Base-by-base conservation (phyloP, 495 filamentous ascomycete genomes). In the Aspergillus haitiensis region DNA sequence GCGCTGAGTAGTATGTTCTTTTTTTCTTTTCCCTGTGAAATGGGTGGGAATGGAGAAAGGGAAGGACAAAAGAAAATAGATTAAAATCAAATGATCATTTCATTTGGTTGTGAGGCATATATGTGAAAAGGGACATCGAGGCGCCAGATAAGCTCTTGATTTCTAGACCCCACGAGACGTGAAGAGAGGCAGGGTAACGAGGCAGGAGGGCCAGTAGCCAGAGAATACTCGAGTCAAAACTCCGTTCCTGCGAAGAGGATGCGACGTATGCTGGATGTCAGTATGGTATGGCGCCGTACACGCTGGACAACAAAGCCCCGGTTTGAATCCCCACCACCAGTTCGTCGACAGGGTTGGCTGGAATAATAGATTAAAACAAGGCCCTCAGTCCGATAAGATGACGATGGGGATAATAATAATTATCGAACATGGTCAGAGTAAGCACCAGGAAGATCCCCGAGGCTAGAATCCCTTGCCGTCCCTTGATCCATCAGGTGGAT, bases 131-230 rank as follows among this genome's bases (percentile, higher is more conserved):
- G 48, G 48, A 10, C 32, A 33, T 60, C 60, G 39, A 57, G 56
- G 59, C 32, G 58, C 60, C 42, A 64, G 63, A 64, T 59, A 65
- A 63, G 62, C 62, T 59, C 55, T 60, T 55, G 37, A 31, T 61
- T 56, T 51, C 40, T 59, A 18, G 27, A 61, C 54, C 56, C 46
- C 58, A 54, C 56, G 60, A 62, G 58, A 53, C 58, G 54, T 53
- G 51, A 58, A 21, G 37, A 60, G 45, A 32, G 42, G 40, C n/a
- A 58, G 52, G 44, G 44, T 18, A 58, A 40, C 33, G 15, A 48
- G 27, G 44, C 51, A 15, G 56, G 42, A 37, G 32, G 27, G 40
- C 39, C 27, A 56, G 50, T 63, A 45, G 46, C 52, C n/a, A 40
- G 50, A 15, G 47, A 18, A 55, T 18, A 39, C 56, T 55, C 13